Evolutionary conservation across 345 rosid genomes (phyloP).

Genomic region (Syzygium grande): DNA sequence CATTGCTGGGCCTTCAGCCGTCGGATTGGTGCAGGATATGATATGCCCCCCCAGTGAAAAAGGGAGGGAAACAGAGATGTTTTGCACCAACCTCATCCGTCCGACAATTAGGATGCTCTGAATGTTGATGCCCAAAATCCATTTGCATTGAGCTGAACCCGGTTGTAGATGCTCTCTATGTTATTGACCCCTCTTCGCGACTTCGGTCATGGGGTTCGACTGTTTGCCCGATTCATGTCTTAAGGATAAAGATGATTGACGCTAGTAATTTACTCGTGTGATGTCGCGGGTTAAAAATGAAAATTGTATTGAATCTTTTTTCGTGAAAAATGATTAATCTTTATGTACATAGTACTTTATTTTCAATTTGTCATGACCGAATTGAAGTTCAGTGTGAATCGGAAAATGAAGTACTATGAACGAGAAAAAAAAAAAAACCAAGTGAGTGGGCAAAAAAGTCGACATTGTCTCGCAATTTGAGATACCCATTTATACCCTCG

Average conservation of each 20-base stretch:
- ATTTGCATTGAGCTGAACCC: background rate
- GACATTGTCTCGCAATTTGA: background rate
- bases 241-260: background rate
- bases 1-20: background rate
- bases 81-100: background rate
- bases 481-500: background rate
- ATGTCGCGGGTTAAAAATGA: accelerated
- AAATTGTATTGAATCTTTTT: background rate
- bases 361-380: background rate
- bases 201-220: background rate
- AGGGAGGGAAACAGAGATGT: no score
- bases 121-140: background rate
- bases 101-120: background rate
- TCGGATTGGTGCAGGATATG: background rate
- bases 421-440: background rate
- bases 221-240: background rate
- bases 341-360: background rate
- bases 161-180: accelerated
- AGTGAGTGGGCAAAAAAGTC: background rate
- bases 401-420: background rate
- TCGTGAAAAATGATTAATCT: background rate
- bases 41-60: background rate
- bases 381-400: background rate
- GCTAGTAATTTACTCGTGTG: accelerated
- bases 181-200: background rate